Evolutionary conservation across 257 asterid genomes (phyloP).

Genomic region (Oldenlandia corymbosa): DNA sequence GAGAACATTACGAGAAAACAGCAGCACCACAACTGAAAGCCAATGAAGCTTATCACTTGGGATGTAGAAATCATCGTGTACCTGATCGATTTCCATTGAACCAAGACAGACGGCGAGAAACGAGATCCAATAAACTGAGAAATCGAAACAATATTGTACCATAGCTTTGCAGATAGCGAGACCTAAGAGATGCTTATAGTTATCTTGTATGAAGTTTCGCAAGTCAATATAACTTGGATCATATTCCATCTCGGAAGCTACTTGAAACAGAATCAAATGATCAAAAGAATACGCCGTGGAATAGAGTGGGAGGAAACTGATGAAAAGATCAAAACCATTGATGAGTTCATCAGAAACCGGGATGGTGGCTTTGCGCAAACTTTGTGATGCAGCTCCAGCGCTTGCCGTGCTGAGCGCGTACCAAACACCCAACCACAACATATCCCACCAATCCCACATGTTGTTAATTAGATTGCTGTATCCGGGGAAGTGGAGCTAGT

Average conservation of each 20-base stretch:
- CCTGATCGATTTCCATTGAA: background rate
- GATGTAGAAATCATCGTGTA: background rate
- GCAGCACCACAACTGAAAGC: too few relatives aligned
- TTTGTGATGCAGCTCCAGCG: too few relatives aligned
- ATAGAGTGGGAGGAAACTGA: too few relatives aligned
- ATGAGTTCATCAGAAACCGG: conserved; percentile 9
- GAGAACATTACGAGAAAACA: too few relatives aligned
- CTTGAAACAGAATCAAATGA: too few relatives aligned
- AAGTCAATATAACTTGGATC: background rate
- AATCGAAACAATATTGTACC: background rate
- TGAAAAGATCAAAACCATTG: too few relatives aligned
- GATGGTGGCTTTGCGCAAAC: too few relatives aligned
- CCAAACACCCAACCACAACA: too few relatives aligned
- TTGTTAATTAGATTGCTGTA: too few relatives aligned
- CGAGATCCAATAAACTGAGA: background rate
- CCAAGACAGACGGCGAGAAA: background rate
- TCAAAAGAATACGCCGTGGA: background rate
- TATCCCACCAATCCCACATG: too few relatives aligned
- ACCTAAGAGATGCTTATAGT: background rate
- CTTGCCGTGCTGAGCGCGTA: too few relatives aligned
- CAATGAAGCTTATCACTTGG: background rate
- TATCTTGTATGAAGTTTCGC: background rate
- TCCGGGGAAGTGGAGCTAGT: too few relatives aligned
- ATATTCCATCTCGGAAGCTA: background rate
- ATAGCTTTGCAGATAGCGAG: background rate